Percentiles rank a stretch among this genome's conserved stretches.
Conservation (phyloP, 495 filamentous ascomycete genomes). For the Clavariopsis aquatica region DNA sequence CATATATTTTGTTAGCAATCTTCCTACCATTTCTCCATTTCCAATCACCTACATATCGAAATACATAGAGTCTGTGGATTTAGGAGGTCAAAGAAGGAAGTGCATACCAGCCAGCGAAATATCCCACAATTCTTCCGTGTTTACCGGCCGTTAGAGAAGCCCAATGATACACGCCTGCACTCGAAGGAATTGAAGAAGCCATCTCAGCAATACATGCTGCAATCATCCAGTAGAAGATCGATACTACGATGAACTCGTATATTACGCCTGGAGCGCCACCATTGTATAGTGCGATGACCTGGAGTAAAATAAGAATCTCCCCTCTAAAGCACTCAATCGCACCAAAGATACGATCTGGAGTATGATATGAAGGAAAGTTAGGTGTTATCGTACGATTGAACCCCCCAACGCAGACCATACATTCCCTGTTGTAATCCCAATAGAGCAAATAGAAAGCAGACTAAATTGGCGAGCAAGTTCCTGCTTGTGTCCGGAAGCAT, state of each 20-base stretch:
- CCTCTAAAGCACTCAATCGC: neutral
- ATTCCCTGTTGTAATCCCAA: slow-evolving; percentile 60
- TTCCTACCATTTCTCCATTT: too few relatives aligned
- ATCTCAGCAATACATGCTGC: slow-evolving; percentile 66
- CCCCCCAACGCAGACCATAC: slow-evolving; percentile 63
- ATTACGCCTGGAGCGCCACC: slow-evolving; percentile 60
- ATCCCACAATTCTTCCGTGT: slow-evolving; percentile 70
- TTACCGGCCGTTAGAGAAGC: slow-evolving; percentile 68
- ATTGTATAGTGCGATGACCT: slow-evolving; percentile 48
- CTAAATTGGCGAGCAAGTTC: slow-evolving; percentile 64
- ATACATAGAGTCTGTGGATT: too few relatives aligned
- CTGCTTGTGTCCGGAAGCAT: slow-evolving; percentile 60
- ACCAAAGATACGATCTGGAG: too few relatives aligned
- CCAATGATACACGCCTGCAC: slow-evolving; percentile 87
- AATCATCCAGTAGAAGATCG: slow-evolving; percentile 53
- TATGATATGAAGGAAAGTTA: too few relatives aligned
- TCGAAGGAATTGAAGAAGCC: slow-evolving; percentile 75
- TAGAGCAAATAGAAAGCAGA: slow-evolving; percentile 57
- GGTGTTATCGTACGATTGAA: slow-evolving; percentile 48
- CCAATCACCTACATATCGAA: too few relatives aligned
- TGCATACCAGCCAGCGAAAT: slow-evolving; percentile 63
- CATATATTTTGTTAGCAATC: neutral
- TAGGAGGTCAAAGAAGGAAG: too few relatives aligned
- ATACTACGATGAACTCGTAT: slow-evolving; percentile 61
- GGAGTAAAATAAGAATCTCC: slow-evolving; percentile 4